Percentiles rank a stretch among this genome's conserved stretches.
phyloP scores from a whole-genome alignment of 768 basidiomycete species.

The Tubosaeta sp. region DNA sequence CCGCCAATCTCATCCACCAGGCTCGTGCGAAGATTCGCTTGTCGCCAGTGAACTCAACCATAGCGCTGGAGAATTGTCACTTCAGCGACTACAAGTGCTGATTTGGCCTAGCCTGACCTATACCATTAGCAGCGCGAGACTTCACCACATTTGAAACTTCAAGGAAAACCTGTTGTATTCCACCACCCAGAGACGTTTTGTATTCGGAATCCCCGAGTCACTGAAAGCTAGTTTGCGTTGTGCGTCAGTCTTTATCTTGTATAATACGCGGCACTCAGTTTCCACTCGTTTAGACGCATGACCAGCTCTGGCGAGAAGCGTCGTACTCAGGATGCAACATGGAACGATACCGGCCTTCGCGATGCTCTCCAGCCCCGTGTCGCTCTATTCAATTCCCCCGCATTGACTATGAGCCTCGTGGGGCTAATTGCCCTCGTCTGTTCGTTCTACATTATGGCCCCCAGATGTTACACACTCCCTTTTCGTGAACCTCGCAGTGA shows the following conservation, averaged over 20 bases:
- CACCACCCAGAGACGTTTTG: no score
- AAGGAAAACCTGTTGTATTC: no score
- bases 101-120: no score
- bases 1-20: no score
- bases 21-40: no score
- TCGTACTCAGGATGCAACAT: not conserved
- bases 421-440: conserved; percentile 15
- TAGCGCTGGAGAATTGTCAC: no score
- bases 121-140: no score
- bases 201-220: no score
- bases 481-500: conserved; percentile 31
- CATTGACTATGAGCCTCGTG: conserved; percentile 5
- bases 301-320: not conserved
- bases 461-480: conserved; percentile 2
- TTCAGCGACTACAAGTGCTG: no score
- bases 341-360: not conserved
- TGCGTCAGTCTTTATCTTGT: not conserved
- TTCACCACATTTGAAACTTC: no score
- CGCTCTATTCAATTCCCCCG: not conserved
- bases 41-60: no score
- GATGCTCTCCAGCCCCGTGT: not conserved
- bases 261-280: not conserved
- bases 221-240: not conserved
- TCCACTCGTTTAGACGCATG: not conserved
- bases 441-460: conserved; percentile 9